Conservation (phyloP, 176 grass and related monocot genomes). For the Musa itinerans region DNA sequence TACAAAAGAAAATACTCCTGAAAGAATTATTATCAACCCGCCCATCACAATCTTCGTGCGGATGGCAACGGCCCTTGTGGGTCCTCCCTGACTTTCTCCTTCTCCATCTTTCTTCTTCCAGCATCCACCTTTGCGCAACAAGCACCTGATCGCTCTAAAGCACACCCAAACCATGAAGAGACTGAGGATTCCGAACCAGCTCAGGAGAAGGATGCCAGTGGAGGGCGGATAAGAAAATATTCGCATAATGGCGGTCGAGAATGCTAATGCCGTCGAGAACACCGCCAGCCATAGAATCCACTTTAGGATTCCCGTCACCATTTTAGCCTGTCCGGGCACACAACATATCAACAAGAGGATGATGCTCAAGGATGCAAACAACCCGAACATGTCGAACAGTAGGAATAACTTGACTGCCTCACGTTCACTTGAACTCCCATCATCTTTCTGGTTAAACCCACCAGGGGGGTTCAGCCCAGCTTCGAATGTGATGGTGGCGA, state of each 20-base stretch:
- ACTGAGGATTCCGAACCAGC: not conserved
- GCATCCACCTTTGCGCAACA: no score
- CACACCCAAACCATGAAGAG: no score
- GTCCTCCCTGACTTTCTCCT: no score
- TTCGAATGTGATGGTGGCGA: conserved; percentile 20
- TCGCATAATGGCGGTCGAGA: not conserved
- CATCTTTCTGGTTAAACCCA: no score
- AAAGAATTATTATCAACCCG: no score
- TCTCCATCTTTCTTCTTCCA: no score
- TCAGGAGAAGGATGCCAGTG: not conserved
- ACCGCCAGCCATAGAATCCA: conserved; percentile 19
- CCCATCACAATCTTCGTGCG: no score
- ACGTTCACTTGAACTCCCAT: no score
- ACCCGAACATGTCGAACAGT: not conserved
- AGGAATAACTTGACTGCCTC: not conserved
- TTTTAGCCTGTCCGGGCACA: not conserved
- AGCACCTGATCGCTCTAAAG: no score
- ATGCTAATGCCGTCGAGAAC: conserved; percentile 4
- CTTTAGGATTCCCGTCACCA: not conserved
- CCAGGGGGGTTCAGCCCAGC: conserved; percentile 10
- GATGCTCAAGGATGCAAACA: conserved; percentile 12
- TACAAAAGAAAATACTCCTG: no score
- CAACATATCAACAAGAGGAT: conserved; percentile 12
- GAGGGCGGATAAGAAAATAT: not conserved
- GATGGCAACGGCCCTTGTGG: no score